Conservation (phyloP, 805 yeast genomes). For the Spathaspora boniae region DNA sequence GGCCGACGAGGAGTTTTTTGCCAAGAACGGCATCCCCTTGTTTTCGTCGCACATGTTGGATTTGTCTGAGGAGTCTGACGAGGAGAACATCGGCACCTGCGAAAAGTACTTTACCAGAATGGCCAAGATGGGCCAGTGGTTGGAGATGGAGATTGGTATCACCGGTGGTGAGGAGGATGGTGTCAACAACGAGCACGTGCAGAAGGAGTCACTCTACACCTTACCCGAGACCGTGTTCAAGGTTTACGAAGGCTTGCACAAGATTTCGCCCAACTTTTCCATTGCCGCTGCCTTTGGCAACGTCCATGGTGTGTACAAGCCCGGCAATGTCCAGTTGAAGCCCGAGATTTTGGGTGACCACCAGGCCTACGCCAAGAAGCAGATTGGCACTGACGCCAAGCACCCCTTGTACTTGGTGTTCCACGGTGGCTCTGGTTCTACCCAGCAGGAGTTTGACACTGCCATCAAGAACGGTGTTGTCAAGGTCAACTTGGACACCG, state of each 20-base stretch:
- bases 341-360: conserved; percentile 95
- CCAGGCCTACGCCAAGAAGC: conserved; percentile 81
- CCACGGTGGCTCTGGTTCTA: conserved; percentile 99
- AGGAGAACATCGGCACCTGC: conserved; percentile 91
- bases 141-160: conserved; percentile 99
- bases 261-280: conserved; percentile 96
- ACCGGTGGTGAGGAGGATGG: conserved; percentile 99
- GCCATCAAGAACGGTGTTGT: conserved; percentile 95
- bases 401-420: conserved; percentile 92
- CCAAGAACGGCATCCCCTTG: conserved; percentile 85
- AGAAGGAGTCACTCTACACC: conserved; percentile 86
- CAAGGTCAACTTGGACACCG: conserved; percentile 98
- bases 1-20: conserved; percentile 93
- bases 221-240: conserved; percentile 90
- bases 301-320: conserved; percentile 99
- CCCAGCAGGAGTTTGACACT: conserved; percentile 84
- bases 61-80: conserved; percentile 93
- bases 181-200: conserved; percentile 95
- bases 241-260: conserved; percentile 84
- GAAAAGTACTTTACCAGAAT: conserved; percentile 92
- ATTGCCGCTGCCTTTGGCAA: conserved; percentile 99
- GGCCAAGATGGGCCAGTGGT: conserved; percentile 93
- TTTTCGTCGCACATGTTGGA: conserved; percentile 99
- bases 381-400: conserved; percentile 50
- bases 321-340: conserved; percentile 92